Base-by-base conservation (phyloP, 768 basidiomycete genomes). In the Auriscalpium vulgare region DNA sequence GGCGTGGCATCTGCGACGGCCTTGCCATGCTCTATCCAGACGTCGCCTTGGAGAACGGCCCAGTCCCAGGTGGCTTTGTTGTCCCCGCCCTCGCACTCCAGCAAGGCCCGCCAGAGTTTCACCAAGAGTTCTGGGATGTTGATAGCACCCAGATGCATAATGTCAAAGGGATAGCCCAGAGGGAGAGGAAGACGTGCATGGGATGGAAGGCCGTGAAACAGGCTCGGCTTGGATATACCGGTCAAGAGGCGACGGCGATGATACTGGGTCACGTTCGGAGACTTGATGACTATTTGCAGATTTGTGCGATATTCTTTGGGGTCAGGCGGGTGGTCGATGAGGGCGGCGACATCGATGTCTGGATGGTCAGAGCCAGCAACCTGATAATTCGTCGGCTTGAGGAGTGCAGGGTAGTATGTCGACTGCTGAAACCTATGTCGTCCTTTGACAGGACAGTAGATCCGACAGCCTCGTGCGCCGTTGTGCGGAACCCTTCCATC, bases 81-180 rank as follows among this genome's bases (percentile, higher is more conserved):
- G 50, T 74, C 71, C 1, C n/a, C 13, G 0, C 14, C 21, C n/a
- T 60, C 59, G 45, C 66, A 68, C 1, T 59, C 43, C 0, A 72
- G 47, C 0, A 63, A 66, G 0, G 67, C 71, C 16, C 67, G 63
- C 72, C 72, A 74, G 1, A 72, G 62, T 0, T 56, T 51, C 35
- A 72, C 50, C 3, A 71, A 36, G 11, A 75, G 65, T 43, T 68
- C 75, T 1, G 69, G 50, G 0, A 76, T n/a, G 59, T 78, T 79
- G 13, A 79, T 60, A 29, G 58, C 19, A 9, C 60, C 56, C 1
- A 72, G 63, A 59, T 78, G 76, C 74, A 77, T 76, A 14, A 72
- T 53, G 51, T 78, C 74, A 1, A 58, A 58, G 10, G 60, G 48
- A 50, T 73, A 76, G 35, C 66, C 67, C 0, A 52, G 2, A 57